Percentiles rank a stretch among this genome's conserved stretches.
phyloP scores from a whole-genome alignment of 495 filamentous ascomycete genomes.

The Niebla homalea region DNA sequence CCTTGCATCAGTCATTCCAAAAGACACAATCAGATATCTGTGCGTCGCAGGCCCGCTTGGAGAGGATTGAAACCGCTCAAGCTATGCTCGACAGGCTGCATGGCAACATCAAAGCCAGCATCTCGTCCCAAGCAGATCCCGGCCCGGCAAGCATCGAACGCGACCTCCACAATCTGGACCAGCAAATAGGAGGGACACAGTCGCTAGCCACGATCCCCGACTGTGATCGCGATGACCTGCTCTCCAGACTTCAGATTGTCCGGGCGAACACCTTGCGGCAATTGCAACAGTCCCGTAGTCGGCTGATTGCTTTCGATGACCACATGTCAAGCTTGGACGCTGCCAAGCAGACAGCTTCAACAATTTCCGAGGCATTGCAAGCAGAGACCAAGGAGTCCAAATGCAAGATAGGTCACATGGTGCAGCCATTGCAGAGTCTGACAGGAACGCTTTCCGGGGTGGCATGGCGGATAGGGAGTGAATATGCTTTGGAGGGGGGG shows the following conservation, averaged over 20 bases:
- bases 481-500: neutral
- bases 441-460: neutral
- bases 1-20: neutral
- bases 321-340: neutral
- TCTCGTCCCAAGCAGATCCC: neutral
- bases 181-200: neutral
- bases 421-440: neutral
- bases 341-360: neutral
- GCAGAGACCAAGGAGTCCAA: neutral
- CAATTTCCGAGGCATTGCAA: neutral
- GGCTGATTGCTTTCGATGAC: neutral
- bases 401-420: neutral
- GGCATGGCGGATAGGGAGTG: neutral
- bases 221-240: neutral
- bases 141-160: neutral
- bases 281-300: neutral
- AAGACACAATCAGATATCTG: neutral
- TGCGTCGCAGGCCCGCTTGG: neutral
- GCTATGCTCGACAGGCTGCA: neutral
- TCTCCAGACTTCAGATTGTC: neutral
- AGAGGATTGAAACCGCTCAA: neutral
- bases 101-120: neutral
- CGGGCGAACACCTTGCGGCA: neutral
- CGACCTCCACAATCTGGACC: neutral
- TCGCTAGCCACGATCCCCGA: neutral